Percentiles rank a stretch among this genome's conserved stretches.
Conservation (phyloP, 805 yeast genomes). For the Hanseniaspora valbyensis region DNA sequence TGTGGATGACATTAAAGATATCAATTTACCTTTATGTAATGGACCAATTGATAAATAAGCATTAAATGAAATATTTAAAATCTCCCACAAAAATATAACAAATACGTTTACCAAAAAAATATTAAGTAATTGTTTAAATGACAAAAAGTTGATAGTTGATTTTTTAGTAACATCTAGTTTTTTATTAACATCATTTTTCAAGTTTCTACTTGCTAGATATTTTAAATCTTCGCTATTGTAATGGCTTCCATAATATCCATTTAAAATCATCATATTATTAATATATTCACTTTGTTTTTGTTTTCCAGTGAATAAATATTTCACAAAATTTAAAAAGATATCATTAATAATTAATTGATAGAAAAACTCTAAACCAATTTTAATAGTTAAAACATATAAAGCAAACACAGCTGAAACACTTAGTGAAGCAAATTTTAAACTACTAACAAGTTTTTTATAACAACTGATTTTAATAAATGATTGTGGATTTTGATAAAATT, state of each 20-base stretch:
- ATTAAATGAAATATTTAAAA: conserved; percentile 45
- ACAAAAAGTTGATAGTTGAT: conserved; percentile 22
- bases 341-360: conserved; percentile 6
- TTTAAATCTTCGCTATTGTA: conserved; percentile 30
- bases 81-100: conserved; percentile 39
- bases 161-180: background rate
- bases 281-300: background rate
- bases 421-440: conserved; percentile 29
- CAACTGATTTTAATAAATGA: conserved; percentile 20
- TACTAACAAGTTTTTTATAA: conserved; percentile 16
- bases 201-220: conserved; percentile 26
- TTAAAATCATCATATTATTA: conserved; percentile 4
- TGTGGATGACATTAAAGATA: conserved; percentile 44
- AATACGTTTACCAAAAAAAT: background rate
- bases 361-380: conserved; percentile 24
- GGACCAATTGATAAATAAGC: conserved; percentile 66
- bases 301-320: background rate
- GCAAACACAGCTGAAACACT: conserved; percentile 31
- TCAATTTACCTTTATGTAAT: conserved; percentile 51
- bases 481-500: conserved; percentile 33
- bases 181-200: conserved; percentile 27
- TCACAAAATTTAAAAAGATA: background rate
- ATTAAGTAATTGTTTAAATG: conserved; percentile 20
- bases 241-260: conserved; percentile 8
- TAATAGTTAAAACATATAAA: conserved; percentile 27